Evolutionary conservation across 2,329 filamentous ascomycete species (phyloP), one percentile per base, ranked within the genome.

Genomic region (Paecilomyces niveus): DNA sequence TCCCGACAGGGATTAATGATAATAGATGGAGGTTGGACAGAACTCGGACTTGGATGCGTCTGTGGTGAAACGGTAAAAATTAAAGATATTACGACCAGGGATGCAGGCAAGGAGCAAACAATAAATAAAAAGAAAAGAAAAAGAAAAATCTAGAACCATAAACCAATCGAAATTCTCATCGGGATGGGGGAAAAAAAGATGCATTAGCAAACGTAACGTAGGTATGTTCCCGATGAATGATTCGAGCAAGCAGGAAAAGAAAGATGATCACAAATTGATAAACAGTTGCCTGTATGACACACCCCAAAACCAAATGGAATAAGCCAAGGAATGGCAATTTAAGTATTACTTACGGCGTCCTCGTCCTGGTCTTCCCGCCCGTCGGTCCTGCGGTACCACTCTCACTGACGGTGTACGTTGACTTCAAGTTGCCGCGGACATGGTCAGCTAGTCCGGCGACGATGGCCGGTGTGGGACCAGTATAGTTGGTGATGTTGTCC

Each of bases 381-480:
- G 81, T 85, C 8, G 85, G 85, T 0, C 85, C 85, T n/a, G 85
- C 85, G 1, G 84, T 87, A 0, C 85, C 85, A 56, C 80, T 83
- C 74, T 87, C 84, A 57, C 76, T 77, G 7, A 87, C 66, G 8
- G 80, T 80, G 66, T 86, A 87, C 18, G 83, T 85, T 58, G 78
- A 79, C 6, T 76, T 75, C 26, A 87, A 69, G 52, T 78, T 82
- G n/a, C 66, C 71, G n/a, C 84, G 72, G 29, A 84, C 81, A 64
- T 85, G 79, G 49, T 78, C 76, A 0, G 85, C 85, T 7, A 88
- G 67, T 0, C 78, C 81, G 1, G 75, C 72, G 2, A 87, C 85
- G 55, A 87, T 77, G 1, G 80, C 77, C 0, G 83, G 78, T 1
- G 82, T 86, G 0, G 85, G 85, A 0, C 85, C 85, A n/a, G 70